phyloP scores from a whole-genome alignment of 768 basidiomycete genomes.

The Pleurotus pulmonarius region DNA sequence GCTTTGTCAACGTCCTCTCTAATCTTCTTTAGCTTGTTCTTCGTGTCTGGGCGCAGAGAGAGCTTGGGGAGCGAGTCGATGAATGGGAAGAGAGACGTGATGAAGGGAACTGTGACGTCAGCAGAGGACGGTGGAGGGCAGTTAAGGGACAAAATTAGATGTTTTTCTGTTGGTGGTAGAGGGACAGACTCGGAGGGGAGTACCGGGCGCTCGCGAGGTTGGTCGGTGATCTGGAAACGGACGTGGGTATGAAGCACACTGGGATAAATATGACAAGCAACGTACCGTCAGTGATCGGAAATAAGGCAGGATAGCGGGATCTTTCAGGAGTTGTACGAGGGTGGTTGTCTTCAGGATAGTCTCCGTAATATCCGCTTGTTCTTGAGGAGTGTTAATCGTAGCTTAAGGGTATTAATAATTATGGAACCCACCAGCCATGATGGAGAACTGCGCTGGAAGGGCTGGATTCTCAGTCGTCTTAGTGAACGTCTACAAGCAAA shows the following conservation, averaged over 20 bases:
- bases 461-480: slow-evolving; percentile 64
- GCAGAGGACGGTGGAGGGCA: slow-evolving; percentile 46
- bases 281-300: slow-evolving; percentile 84
- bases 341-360: slow-evolving; percentile 58
- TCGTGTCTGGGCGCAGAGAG: slow-evolving; percentile 77
- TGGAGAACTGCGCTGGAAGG: slow-evolving; percentile 58
- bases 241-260: slow-evolving; percentile 7
- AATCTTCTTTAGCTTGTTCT: slow-evolving; percentile 66
- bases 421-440: slow-evolving; percentile 64
- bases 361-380: slow-evolving; percentile 85
- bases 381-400: slow-evolving; percentile 29
- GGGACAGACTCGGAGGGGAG: slow-evolving; percentile 22
- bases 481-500: slow-evolving; percentile 65
- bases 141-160: slow-evolving; percentile 65
- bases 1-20: slow-evolving; percentile 70
- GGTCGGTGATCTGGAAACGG: slow-evolving; percentile 68
- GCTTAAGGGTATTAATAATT: slow-evolving; percentile 3
- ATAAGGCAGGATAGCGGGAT: slow-evolving; percentile 64
- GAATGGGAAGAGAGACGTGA: slow-evolving; percentile 69
- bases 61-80: slow-evolving; percentile 63
- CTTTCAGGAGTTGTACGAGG: slow-evolving; percentile 54
- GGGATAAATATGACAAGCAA: slow-evolving; percentile 13
- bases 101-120: slow-evolving; percentile 50
- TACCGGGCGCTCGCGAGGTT: slow-evolving; percentile 68
- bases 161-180: slow-evolving; percentile 57